Evolutionary conservation across 495 filamentous ascomycete genomes (phyloP), one percentile per base, ranked within the genome.

Genomic region (Trichoderma erinaceum): DNA sequence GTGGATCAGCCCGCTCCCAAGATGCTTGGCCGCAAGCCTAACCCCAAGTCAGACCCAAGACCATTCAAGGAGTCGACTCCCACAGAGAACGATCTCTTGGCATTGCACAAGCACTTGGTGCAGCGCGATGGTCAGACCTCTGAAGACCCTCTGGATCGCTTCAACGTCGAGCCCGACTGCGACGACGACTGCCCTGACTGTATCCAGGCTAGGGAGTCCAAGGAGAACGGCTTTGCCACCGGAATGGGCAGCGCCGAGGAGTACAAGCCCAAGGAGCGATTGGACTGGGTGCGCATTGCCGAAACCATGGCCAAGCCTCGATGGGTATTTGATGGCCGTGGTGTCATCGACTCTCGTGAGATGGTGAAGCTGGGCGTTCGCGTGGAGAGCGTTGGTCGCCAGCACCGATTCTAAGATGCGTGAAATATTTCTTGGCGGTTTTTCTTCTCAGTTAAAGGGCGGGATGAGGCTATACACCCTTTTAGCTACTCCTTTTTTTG

Each of bases 271-370:
- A 70, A 50, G 77, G 71, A 65, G 61, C 71, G 69, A 67, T 63
- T 89, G 61, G 84, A 88, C 68, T 88, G 86, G 86, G 72, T 76
- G 3, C 79, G 80, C 21, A 80, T 80, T 5, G 78, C 79, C 25
- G 70, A 72, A 16, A 76, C 79, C 38, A 90, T 92, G 88, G 80
- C 82, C 61, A 84, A 87, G 67, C 90, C 89, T 2, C 85, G 83
- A 69, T 89, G 85, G 79, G 77, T 92, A 6, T 92, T 92, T 74
- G 90, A 92, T 68, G 90, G 90, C 18, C 83, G 88, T 38, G 84
- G 87, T 35, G 77, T 89, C 29, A 73, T 92, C 16, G 84, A 91
- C 71, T 76, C 78, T 10, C 72, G 70, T 16, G 81, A 82, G 69
- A 78, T 92, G 73, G 79, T 82, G 46, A 78, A 74, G 50, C 72